These are phyloP conservation scores for Acanthamoeba divionensis DNA, from an alignment of 208 protist genomes.

Conservation along the genomic window DNA sequence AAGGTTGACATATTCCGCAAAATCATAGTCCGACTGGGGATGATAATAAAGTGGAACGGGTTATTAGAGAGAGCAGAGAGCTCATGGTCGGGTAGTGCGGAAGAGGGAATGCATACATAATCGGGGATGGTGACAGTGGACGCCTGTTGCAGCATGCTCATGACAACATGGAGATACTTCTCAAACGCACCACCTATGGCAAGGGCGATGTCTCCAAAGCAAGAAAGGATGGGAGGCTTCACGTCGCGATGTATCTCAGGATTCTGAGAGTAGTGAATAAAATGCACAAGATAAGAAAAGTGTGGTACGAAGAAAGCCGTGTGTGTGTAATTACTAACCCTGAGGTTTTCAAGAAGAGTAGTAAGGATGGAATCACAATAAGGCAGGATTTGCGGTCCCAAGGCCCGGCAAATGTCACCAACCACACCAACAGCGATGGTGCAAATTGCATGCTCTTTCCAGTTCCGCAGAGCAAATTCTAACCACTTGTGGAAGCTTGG, in stretches of 20 bases:
- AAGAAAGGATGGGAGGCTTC: conserved; percentile 91
- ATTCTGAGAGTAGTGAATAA: conserved; percentile 75
- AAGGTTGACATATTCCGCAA: conserved; percentile 74
- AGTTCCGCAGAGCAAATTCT: conserved; percentile 35
- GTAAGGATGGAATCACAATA: conserved; percentile 86
- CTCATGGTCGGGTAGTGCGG: background rate
- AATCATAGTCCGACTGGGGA: conserved; percentile 55
- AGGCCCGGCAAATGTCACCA: conserved; percentile 90
- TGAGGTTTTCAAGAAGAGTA: conserved; percentile 80
- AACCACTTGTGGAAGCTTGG: conserved; percentile 65
- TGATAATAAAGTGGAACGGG: background rate
- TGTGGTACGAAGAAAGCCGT: background rate
- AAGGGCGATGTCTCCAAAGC: conserved; percentile 94
- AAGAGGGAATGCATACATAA: background rate
- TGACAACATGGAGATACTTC: conserved; percentile 85
- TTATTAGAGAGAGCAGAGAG: background rate
- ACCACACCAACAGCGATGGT: conserved; percentile 87
- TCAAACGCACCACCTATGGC: conserved; percentile 87
- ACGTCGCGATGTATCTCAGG: conserved; percentile 85
- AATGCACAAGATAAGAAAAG: background rate
- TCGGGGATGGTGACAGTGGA: background rate
- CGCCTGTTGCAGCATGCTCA: conserved; percentile 81
- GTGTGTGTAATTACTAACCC: too few relatives aligned
- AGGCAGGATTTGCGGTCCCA: conserved; percentile 78
- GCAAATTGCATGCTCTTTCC: conserved; percentile 76